Percentiles rank a stretch among this genome's conserved stretches.
Evolutionary conservation across 2,329 filamentous ascomycete species (phyloP).

Genomic region (Penicillium sp.): DNA sequence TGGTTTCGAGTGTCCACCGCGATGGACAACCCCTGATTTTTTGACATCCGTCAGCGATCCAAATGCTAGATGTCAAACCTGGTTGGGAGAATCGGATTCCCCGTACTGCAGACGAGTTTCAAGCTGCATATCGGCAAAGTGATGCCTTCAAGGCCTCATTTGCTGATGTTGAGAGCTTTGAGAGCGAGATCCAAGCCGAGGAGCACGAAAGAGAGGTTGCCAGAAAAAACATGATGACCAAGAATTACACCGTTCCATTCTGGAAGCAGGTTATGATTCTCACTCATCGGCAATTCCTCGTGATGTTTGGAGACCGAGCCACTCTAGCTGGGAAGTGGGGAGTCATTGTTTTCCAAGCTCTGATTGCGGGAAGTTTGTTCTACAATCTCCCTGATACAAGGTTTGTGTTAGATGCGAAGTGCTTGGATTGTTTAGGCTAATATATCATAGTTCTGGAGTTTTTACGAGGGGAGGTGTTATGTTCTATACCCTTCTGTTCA

Average conservation of each 20-base stretch:
- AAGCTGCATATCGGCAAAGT: conserved; percentile 48
- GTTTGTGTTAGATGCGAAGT: conserved; percentile 11
- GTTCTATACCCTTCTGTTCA: conserved; percentile 60
- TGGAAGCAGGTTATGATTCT: conserved; percentile 48
- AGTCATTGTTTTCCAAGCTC: conserved; percentile 43
- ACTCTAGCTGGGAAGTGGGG: conserved; percentile 50
- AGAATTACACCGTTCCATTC: conserved; percentile 51
- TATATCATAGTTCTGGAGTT: conserved; percentile 44
- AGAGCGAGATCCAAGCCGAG: conserved; percentile 44
- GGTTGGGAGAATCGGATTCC: conserved; percentile 57
- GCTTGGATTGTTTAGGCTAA: background rate
- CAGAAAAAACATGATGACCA: conserved; percentile 41
- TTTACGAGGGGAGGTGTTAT: conserved; percentile 58
- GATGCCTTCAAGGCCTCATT: conserved; percentile 42
- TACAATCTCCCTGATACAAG: conserved; percentile 51
- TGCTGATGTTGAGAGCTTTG: conserved; percentile 51
- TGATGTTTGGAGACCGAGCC: conserved; percentile 52
- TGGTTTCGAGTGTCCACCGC: conserved; percentile 65
- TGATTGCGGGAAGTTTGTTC: conserved; percentile 50
- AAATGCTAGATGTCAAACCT: conserved; percentile 52
- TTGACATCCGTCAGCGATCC: conserved; percentile 67
- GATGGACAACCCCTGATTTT: conserved; percentile 71
- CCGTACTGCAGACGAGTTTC: conserved; percentile 53
- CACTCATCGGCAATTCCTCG: conserved; percentile 52
- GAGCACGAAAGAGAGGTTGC: conserved; percentile 38